A percentile compares a stretch with the other conserved stretches of the same genome.
These are phyloP conservation scores for Ogataea haglerorum DNA, from an alignment of 805 yeast species.

Conservation along the genomic window DNA sequence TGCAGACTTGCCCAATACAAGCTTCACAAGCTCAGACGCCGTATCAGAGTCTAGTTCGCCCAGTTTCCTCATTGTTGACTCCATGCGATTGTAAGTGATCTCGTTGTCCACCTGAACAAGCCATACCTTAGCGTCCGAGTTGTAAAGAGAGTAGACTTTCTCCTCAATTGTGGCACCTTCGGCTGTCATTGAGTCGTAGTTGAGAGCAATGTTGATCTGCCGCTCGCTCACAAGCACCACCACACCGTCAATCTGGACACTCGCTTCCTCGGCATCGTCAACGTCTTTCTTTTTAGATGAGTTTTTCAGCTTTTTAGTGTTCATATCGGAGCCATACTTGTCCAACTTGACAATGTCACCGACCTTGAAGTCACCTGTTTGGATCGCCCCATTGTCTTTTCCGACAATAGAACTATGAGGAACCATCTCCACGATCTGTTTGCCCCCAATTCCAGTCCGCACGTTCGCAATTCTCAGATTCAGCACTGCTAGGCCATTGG, in stretches of 20 bases:
- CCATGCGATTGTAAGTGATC: slow-evolving; percentile 75
- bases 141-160: slow-evolving; percentile 42
- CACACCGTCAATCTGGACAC: slow-evolving; percentile 54
- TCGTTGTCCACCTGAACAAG: slow-evolving; percentile 65
- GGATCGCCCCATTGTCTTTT: slow-evolving; percentile 26
- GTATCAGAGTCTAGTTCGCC: slow-evolving; percentile 40
- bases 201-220: slow-evolving; percentile 56
- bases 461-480: slow-evolving; percentile 61
- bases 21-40: slow-evolving; percentile 39
- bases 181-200: slow-evolving; percentile 38
- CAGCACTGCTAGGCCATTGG: slow-evolving; percentile 70
- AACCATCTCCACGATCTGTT: slow-evolving; percentile 58
- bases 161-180: slow-evolving; percentile 42
- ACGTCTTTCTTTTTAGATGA: slow-evolving; percentile 30
- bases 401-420: slow-evolving; percentile 43
- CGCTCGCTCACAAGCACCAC: slow-evolving; percentile 49
- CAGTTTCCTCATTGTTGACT: slow-evolving; percentile 66
- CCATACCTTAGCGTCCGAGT: slow-evolving; percentile 54
- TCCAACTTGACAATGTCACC: slow-evolving; percentile 78
- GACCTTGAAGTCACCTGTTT: slow-evolving; percentile 52
- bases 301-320: slow-evolving; percentile 25
- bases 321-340: slow-evolving; percentile 34
- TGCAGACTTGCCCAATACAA: slow-evolving; percentile 43
- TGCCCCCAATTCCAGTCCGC: slow-evolving; percentile 79
- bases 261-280: slow-evolving; percentile 22